A percentile compares a stretch with the other conserved stretches of the same genome.
Conservation (phyloP, 2,329 filamentous ascomycete species). For the Aspergillus fumigatus region DNA sequence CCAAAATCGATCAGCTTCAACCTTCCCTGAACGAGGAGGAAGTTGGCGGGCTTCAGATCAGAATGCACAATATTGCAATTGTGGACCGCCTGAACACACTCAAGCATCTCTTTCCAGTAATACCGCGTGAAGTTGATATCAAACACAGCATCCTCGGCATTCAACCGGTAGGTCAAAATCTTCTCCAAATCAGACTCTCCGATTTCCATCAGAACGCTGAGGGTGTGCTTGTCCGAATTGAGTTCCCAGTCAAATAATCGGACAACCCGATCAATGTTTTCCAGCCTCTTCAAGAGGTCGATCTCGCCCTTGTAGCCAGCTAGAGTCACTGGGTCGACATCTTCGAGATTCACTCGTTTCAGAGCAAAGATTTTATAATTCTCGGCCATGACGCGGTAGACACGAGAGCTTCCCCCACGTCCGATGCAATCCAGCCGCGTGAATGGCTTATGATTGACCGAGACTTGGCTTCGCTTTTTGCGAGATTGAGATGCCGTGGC, state of each 20-base stretch:
- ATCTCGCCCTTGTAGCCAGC: constrained; percentile 93
- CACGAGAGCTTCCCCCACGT: constrained; percentile 86
- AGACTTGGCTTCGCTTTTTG: constrained; percentile 77
- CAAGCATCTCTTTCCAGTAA: constrained; percentile 99
- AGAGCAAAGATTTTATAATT: constrained; percentile 93
- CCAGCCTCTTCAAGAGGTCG: constrained; percentile 76
- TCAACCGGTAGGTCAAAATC: constrained; percentile 69
- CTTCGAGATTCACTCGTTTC: constrained; percentile 86
- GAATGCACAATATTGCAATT: constrained; percentile 90
- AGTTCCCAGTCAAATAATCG: constrained; percentile 88
- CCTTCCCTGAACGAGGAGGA: constrained; percentile 82
- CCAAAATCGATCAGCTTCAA: constrained; percentile 98
- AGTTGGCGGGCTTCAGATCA: constrained; percentile 95
- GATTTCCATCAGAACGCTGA: constrained; percentile 94
- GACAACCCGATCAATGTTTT: constrained; percentile 84
- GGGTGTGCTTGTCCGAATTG: constrained; percentile 82
- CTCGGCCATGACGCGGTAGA: constrained; percentile 94
- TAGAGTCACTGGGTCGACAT: constrained; percentile 78
- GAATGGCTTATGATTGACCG: constrained; percentile 87
- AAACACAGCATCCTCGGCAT: constrained; percentile 67
- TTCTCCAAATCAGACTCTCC: constrained; percentile 91
- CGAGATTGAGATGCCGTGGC: constrained; percentile 66
- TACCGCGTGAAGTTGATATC: constrained; percentile 91
- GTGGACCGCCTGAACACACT: constrained; percentile 87
- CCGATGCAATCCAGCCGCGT: constrained; percentile 87